phyloP scores from a whole-genome alignment of 2,329 filamentous ascomycete genomes.

The Daldinia sp. region DNA sequence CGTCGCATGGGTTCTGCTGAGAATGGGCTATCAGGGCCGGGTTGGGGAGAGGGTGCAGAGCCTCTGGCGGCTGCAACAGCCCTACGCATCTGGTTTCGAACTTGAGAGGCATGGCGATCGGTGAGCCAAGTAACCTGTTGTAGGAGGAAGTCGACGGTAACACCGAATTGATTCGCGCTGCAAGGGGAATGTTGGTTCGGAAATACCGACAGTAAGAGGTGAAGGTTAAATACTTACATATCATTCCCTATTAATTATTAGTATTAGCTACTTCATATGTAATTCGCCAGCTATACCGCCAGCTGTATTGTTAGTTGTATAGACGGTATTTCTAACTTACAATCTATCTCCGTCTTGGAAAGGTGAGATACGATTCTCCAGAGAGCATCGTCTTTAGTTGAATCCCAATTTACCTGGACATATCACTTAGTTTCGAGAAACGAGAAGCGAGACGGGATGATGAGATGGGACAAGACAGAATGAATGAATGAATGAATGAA shows the following conservation, averaged over 20 bases:
- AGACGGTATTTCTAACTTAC: conserved; percentile 62
- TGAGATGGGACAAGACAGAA: not conserved
- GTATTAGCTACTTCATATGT: conserved; percentile 26
- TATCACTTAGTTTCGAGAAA: conserved; percentile 43
- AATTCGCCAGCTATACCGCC: not conserved
- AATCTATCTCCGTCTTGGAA: conserved; percentile 87
- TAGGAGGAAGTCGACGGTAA: conserved; percentile 87
- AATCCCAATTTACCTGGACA: conserved; percentile 84
- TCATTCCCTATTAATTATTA: conserved; percentile 71
- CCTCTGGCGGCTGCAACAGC: conserved; percentile 70
- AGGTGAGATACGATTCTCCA: conserved; percentile 91
- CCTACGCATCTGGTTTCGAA: conserved; percentile 89
- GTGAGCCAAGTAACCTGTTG: conserved; percentile 96
- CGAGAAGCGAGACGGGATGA: conserved; percentile 29
- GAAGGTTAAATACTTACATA: conserved; percentile 66
- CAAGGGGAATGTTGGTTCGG: conserved; percentile 52
- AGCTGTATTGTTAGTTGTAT: conserved; percentile 1
- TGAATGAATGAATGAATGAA: not conserved
- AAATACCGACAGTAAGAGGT: conserved; percentile 17
- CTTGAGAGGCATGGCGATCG: conserved; percentile 88
- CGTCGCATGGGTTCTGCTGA: conserved; percentile 64
- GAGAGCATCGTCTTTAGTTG: conserved; percentile 84
- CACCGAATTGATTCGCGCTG: conserved; percentile 80
- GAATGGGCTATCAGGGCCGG: conserved; percentile 60
- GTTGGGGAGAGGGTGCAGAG: conserved; percentile 69